Conservation (phyloP, 805 yeast genomes). For the Priceomyces haplophilus region DNA sequence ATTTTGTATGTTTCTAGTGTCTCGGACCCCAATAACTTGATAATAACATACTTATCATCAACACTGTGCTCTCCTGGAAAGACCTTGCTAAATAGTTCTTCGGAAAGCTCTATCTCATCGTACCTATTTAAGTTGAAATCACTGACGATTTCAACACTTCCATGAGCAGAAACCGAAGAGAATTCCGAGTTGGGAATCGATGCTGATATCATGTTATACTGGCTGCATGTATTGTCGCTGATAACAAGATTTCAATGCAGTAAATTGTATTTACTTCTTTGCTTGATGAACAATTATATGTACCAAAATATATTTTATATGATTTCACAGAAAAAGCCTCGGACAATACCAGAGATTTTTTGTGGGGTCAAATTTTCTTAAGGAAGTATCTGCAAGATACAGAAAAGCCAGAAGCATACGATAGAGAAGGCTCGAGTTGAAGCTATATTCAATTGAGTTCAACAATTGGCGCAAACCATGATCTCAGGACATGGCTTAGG, state of each 20-base stretch:
- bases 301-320: neutral
- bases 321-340: constrained; percentile 1
- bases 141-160: constrained; percentile 29
- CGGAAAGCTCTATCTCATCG: constrained; percentile 31
- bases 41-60: constrained; percentile 24
- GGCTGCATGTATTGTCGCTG: neutral
- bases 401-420: too few species aligned
- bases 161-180: constrained; percentile 18
- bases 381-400: too few species aligned
- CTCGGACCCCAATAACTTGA: constrained; percentile 39
- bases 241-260: neutral
- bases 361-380: constrained; percentile 2
- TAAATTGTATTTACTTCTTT: neutral
- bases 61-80: constrained; percentile 21
- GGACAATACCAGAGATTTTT: neutral
- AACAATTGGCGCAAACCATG: too few species aligned
- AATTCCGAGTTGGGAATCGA: constrained; percentile 2
- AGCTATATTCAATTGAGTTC: too few species aligned
- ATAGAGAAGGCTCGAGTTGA: too few species aligned
- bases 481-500: too few species aligned
- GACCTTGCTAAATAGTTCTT: constrained; percentile 30
- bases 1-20: constrained; percentile 30
- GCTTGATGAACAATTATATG: neutral
- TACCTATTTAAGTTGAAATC: constrained; percentile 24
- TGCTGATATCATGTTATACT: constrained; percentile 2